Evolutionary conservation across 2,329 filamentous ascomycete species (phyloP), one percentile per base, ranked within the genome.

Genomic region (Blumeria hordei): DNA sequence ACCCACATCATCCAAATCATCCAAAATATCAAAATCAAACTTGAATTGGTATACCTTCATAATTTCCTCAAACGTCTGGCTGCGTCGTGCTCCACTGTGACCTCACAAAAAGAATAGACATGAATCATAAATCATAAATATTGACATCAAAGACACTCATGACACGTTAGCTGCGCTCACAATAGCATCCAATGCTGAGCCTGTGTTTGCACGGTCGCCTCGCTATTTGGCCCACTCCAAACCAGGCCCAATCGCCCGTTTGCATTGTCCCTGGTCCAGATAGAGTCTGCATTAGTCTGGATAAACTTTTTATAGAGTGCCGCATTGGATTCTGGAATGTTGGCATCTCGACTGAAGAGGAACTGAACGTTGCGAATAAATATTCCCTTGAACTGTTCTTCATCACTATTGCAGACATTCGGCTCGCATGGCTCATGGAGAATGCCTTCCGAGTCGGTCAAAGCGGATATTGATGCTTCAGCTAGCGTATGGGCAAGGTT

Each of bases 61-160:
- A n/a, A n/a, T 18, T 21, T 47, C 6, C 21, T 18, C 18, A 8
- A 18, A 47, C 43, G 9, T 16, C 43, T 47, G 44, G 21, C 21
- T 28, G 21, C 21, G 4, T 2, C 2, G 21, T 28, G 2, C 4
- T 28, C 21, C 21, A 28, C 21, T 28, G 21, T 28, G 2, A 4
- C 21, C 21, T 28, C 21, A 28, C 21, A 28, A 28, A 55, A 37
- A 63, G 61, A 53, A 54, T 57, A 6, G 61, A 28, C 4, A 28
- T 28, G 21, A 28, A 28, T 28, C 21, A 28, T n/a, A 28, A 28
- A 28, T 28, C n/a, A n/a, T n/a, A n/a, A n/a, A n/a, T 61, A 14
- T 78, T 80, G 32, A 77, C 82, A 57, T 86, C 76, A 35, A 86
- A 67, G 37, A 73, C 75, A 66, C 85, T 82, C 66, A 85, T 66